A percentile compares a stretch with the other conserved stretches of the same genome.
Evolutionary conservation across 1,284 basidiomycete genomes (phyloP).

Genomic region (Coniferiporia sulphurascens): DNA sequence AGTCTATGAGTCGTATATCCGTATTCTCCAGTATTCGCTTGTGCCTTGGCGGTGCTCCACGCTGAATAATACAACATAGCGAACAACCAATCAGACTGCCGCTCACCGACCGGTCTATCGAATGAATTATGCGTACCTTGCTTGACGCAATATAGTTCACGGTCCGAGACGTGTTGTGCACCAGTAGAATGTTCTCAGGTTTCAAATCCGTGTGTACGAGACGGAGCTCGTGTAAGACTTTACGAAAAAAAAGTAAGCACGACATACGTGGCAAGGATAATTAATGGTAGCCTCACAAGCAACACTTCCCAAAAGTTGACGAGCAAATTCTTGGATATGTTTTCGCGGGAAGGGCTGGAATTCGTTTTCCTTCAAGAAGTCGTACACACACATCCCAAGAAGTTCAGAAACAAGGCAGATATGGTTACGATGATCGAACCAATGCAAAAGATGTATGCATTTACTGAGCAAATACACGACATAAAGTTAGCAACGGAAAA

Average conservation of each 20-base stretch:
- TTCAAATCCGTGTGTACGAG: slow-evolving; percentile 98
- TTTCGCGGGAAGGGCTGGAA: slow-evolving; percentile 94
- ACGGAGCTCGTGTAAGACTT: slow-evolving; percentile 88
- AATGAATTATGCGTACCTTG: slow-evolving; percentile 40
- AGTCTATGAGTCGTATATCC: slow-evolving; percentile 96
- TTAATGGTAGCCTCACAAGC: slow-evolving; percentile 61
- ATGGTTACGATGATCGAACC: slow-evolving; percentile 97
- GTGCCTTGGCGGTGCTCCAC: slow-evolving; percentile 51
- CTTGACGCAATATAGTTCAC: slow-evolving; percentile 52
- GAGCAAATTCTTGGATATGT: slow-evolving; percentile 95
- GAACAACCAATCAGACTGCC: slow-evolving; percentile 6
- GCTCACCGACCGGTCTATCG: slow-evolving; percentile 7
- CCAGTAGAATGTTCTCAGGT: slow-evolving; percentile 96
- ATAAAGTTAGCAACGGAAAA: slow-evolving; percentile 20
- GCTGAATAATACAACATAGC: slow-evolving; percentile 34
- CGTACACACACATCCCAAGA: slow-evolving; percentile 96
- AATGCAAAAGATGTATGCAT: slow-evolving; percentile 94
- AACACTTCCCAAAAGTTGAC: slow-evolving; percentile 89
- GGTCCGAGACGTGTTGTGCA: slow-evolving; percentile 74
- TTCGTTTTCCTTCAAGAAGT: slow-evolving; percentile 97
- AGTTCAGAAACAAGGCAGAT: slow-evolving; percentile 97
- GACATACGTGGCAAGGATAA: neutral
- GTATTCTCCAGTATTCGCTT: slow-evolving; percentile 82
- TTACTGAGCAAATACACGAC: slow-evolving; percentile 53
- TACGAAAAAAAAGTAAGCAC: neutral